phyloP scores from a whole-genome alignment of 768 basidiomycete species.

The Xerocomus potaroensis region DNA sequence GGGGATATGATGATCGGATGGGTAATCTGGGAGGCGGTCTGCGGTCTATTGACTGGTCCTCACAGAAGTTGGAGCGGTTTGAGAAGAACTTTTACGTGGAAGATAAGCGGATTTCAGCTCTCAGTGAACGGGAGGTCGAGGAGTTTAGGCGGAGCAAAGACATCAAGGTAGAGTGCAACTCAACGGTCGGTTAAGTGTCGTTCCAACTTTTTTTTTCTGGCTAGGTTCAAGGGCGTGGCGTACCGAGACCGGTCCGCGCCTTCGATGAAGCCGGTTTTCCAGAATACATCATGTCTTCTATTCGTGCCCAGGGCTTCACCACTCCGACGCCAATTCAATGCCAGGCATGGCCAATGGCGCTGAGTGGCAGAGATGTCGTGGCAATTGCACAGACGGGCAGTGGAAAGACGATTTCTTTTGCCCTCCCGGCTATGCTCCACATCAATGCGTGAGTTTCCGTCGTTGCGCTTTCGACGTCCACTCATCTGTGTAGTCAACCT shows the following conservation, averaged over 20 bases:
- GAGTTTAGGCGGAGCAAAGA: conserved; percentile 82
- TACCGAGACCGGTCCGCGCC: conserved; percentile 84
- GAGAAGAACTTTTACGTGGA: conserved; percentile 99
- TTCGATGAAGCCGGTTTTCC: conserved; percentile 98
- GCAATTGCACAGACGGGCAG: conserved; percentile 98
- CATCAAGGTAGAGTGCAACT: conserved; percentile 59
- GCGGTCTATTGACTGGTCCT: conserved; percentile 80
- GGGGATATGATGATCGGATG: conserved; percentile 62
- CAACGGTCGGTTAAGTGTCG: background rate
- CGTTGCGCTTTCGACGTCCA: background rate
- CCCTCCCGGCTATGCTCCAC: conserved; percentile 98
- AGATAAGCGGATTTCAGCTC: conserved; percentile 75
- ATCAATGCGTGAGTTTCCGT: conserved; percentile 84
- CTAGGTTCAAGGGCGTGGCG: conserved; percentile 81
- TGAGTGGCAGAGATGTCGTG: conserved; percentile 89
- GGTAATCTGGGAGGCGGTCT: conserved; percentile 77
- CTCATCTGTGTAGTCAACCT: conserved; percentile 62
- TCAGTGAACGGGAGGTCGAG: conserved; percentile 81
- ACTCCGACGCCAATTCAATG: conserved; percentile 95
- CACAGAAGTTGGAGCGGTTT: conserved; percentile 71
- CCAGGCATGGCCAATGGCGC: conserved; percentile 99
- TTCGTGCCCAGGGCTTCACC: conserved; percentile 90
- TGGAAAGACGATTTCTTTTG: conserved; percentile 98
- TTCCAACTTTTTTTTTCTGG: conserved; percentile 5
- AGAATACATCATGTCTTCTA: conserved; percentile 91